Evolutionary conservation across 441 rosid species (phyloP), one percentile per base, ranked within the genome.

Genomic region (Gossypium schwendimanii): DNA sequence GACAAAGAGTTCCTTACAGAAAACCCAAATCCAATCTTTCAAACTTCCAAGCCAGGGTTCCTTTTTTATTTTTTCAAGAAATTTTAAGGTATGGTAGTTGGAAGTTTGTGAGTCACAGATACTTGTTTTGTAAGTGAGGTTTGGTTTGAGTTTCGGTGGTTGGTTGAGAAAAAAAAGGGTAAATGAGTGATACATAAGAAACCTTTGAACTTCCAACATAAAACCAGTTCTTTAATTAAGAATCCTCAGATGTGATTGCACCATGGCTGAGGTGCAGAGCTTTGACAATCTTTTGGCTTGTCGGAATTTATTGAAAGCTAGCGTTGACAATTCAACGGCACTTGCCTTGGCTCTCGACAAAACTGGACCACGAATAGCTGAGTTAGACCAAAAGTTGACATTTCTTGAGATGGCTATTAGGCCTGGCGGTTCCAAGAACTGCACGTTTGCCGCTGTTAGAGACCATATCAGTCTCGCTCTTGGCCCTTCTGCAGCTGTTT

Each of bases 241-340:
- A 64, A 33, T 55, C 54, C 55, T 59, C 26, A 36, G 53, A 57
- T 45, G 15, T 10, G 12, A 24, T 45, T 53, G 54, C 24, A 31
- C 60, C 73, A 84, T 88, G 90, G 72, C 82, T 72, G 85, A 80
- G 36, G 36, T 68, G 52, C 78, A 78, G 5, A 77, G 63, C 57
- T 74, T 80, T 71, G 79, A 79, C 60, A 83, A 79, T 61, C 82
- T 91, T 71, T 70, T 71, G 64, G 79, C 87, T 26, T 76, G 86
- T 28, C 85, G 90, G 68, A 77, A 64, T 8, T 63, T 85, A 8
- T 62, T 91, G 77, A 84, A 83, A 65, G 79, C 63, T 52, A 84
- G 82, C 80, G 73, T 94, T 54, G 87, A 89, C 69, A 86, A 79
- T 64, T 90, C 98, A 15, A 83, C 69, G 74, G 87, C 87, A 49